Evolutionary conservation across 441 rosid species (phyloP).

Genomic region (Jatropha podagrica): DNA sequence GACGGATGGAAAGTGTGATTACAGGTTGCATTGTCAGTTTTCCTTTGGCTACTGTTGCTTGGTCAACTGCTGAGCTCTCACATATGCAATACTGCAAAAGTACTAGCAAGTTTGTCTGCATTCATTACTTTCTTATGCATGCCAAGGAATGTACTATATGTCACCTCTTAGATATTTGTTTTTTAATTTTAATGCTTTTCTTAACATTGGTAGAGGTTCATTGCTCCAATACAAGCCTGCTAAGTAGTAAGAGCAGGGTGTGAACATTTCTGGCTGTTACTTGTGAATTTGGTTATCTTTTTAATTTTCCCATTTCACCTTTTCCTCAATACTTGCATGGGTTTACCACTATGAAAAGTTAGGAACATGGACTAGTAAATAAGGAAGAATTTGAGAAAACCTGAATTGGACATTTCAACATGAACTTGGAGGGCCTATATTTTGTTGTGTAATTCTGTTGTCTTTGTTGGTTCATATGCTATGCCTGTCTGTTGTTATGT

Average conservation of each 20-base stretch:
- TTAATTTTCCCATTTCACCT: not conserved
- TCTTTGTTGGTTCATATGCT: not conserved
- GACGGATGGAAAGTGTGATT: not conserved
- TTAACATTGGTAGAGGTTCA: not conserved
- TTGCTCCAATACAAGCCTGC: not conserved
- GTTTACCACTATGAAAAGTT: not conserved
- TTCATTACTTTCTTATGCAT: not conserved
- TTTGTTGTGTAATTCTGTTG: not conserved
- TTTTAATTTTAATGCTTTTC: not conserved
- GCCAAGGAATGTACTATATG: not conserved
- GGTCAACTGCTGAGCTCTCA: not conserved
- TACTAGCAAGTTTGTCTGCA: not conserved
- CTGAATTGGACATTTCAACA: not conserved
- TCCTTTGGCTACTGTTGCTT: not conserved
- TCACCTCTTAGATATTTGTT: not conserved
- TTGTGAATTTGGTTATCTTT: not conserved
- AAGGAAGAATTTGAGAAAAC: not conserved
- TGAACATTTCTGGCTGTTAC: not conserved
- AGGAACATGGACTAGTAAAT: not conserved
- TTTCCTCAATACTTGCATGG: conserved; percentile 1
- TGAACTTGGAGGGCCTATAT: not conserved
- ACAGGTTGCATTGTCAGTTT: not conserved
- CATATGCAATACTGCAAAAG: not conserved
- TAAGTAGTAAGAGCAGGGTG: not conserved
- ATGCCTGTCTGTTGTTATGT: not conserved